Evolutionary conservation across 352 stramenopile species (phyloP).

Genomic region (Globisporangium megalacanthum): DNA sequence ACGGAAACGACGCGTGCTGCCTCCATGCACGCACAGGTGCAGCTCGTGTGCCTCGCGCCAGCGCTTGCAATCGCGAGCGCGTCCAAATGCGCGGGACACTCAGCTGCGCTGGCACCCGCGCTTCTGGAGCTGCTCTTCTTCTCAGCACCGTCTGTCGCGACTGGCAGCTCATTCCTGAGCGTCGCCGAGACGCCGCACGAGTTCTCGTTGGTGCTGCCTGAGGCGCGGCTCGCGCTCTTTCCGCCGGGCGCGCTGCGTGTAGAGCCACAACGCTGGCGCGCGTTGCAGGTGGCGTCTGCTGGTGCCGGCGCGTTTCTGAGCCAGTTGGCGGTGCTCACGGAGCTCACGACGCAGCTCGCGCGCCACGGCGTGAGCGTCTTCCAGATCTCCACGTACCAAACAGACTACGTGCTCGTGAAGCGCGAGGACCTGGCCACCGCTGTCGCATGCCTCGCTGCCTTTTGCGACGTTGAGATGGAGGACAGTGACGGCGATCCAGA

Average conservation of each 20-base stretch:
- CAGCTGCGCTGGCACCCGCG: slow-evolving; percentile 10
- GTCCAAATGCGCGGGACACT: slow-evolving; percentile 21
- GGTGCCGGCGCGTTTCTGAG: slow-evolving; percentile 45
- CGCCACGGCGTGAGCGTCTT: slow-evolving; percentile 50
- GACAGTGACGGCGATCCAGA: slow-evolving; percentile 14
- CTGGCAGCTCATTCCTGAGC: slow-evolving; percentile 39
- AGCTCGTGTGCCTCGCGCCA: slow-evolving; percentile 47
- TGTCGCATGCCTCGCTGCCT: slow-evolving; percentile 41
- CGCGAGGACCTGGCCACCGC: slow-evolving; percentile 41
- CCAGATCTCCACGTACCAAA: slow-evolving; percentile 72
- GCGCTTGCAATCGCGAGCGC: slow-evolving; percentile 57
- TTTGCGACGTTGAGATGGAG: slow-evolving; percentile 54
- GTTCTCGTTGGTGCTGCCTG: slow-evolving; percentile 59
- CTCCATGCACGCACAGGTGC: slow-evolving; percentile 26
- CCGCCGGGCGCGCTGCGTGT: slow-evolving; percentile 29
- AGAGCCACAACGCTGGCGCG: slow-evolving; percentile 50
- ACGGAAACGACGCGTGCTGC: too few species aligned
- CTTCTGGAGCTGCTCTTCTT: slow-evolving; percentile 61
- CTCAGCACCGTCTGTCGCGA: slow-evolving; percentile 7
- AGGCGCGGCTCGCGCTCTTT: slow-evolving; percentile 33
- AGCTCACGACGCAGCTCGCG: slow-evolving; percentile 55
- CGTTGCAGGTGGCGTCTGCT: slow-evolving; percentile 54
- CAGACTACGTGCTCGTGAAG: slow-evolving; percentile 65
- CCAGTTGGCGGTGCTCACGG: slow-evolving; percentile 48
- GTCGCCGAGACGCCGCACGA: slow-evolving; percentile 67